These are phyloP conservation scores for Puccinia triticina DNA, from an alignment of 1,284 basidiomycete genomes.

Conservation along the genomic window DNA sequence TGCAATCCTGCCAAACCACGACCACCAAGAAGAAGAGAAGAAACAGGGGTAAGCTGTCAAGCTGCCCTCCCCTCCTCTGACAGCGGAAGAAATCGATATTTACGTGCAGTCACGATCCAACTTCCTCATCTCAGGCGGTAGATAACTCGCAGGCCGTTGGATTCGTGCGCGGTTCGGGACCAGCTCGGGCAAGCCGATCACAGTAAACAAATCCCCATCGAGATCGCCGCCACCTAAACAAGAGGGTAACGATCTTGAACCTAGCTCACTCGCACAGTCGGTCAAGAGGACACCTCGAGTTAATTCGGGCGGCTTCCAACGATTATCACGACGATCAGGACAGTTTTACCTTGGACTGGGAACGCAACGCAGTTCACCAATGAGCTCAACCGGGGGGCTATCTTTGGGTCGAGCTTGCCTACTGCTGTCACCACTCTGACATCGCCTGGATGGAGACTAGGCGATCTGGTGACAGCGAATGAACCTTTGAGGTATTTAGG, in stretches of 20 bases:
- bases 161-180: conserved; percentile 63
- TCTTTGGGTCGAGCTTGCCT: conserved; percentile 67
- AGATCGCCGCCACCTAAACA: conserved; percentile 73
- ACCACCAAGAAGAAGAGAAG: neutral
- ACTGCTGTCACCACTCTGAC: conserved; percentile 73
- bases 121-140: conserved; percentile 64
- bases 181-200: conserved; percentile 64
- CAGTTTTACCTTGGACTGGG: conserved; percentile 67
- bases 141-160: conserved; percentile 66
- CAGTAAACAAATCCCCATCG: conserved; percentile 68
- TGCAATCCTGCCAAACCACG: conserved; percentile 61
- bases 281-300: conserved; percentile 1
- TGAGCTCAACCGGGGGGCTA: conserved; percentile 63
- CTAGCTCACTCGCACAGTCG: conserved; percentile 59
- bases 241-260: conserved; percentile 69
- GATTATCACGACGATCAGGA: neutral
- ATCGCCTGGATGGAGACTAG: conserved; percentile 72
- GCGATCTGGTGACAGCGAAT: conserved; percentile 70
- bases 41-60: neutral
- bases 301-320: neutral
- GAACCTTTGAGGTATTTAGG: conserved; percentile 67
- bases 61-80: neutral
- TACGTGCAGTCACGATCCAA: conserved; percentile 66
- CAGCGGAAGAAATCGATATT: no score
- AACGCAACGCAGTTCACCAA: conserved; percentile 74